Conservation (phyloP, 2,329 filamentous ascomycete genomes). For the Claviceps monticola region DNA sequence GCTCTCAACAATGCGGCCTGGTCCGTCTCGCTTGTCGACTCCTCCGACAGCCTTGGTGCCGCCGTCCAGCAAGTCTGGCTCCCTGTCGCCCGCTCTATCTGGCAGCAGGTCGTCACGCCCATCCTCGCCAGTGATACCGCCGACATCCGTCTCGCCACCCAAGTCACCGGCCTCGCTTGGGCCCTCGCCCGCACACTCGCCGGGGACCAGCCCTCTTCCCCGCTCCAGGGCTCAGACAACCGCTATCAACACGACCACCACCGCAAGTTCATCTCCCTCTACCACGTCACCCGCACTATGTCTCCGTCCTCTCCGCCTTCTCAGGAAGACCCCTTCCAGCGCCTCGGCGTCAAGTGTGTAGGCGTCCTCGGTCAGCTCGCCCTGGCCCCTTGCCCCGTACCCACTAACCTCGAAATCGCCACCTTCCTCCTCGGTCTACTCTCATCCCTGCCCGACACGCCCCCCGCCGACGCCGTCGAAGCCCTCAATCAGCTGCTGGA, state of each 20-base stretch:
- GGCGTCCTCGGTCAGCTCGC: slow-evolving; percentile 53
- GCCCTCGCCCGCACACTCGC: slow-evolving; percentile 44
- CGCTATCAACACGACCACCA: slow-evolving; percentile 37
- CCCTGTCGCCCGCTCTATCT: slow-evolving; percentile 39
- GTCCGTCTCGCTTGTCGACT: slow-evolving; percentile 49
- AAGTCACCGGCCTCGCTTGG: slow-evolving; percentile 53
- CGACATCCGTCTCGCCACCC: slow-evolving; percentile 46
- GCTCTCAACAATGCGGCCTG: slow-evolving; percentile 55
- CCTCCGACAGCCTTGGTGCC: slow-evolving; percentile 37
- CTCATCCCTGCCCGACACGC: slow-evolving; percentile 34
- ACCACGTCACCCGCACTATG: slow-evolving; percentile 40
- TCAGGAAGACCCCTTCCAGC: slow-evolving; percentile 41
- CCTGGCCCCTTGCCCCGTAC: slow-evolving; percentile 35
- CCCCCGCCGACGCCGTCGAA: slow-evolving; percentile 46
- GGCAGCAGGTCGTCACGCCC: slow-evolving; percentile 40
- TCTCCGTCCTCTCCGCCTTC: slow-evolving; percentile 9
- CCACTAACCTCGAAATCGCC: slow-evolving; percentile 48
- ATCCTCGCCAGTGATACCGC: slow-evolving; percentile 47
- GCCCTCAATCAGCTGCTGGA: slow-evolving; percentile 54
- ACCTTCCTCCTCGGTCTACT: slow-evolving; percentile 46
- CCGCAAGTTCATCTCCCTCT: slow-evolving; percentile 50
- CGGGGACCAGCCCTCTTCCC: slow-evolving; percentile 28
- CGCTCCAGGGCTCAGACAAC: slow-evolving; percentile 1
- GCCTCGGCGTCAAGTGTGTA: slow-evolving; percentile 51
- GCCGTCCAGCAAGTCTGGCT: slow-evolving; percentile 40